Percentiles rank a stretch among this genome's conserved stretches.
phyloP scores from a whole-genome alignment of 2,329 filamentous ascomycete genomes.

The Graphilbum sp. region DNA sequence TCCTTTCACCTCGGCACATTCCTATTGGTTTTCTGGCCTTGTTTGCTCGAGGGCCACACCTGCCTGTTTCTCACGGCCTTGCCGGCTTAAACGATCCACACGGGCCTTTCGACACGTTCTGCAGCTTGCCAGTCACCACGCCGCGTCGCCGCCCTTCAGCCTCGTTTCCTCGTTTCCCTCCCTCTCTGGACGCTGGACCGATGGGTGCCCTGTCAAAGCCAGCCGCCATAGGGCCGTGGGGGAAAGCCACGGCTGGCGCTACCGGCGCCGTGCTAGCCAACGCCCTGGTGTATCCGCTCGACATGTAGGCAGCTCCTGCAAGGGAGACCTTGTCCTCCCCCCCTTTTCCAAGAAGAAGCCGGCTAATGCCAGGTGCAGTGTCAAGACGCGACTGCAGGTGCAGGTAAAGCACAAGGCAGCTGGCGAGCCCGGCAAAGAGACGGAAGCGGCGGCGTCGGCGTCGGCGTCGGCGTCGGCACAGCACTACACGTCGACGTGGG shows the following conservation, averaged over 20 bases:
- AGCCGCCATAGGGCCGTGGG: constrained; percentile 70
- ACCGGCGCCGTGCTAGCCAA: constrained; percentile 90
- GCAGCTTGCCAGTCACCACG: too few species aligned
- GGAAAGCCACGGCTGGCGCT: constrained; percentile 78
- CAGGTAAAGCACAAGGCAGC: constrained; percentile 55
- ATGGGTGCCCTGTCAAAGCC: constrained; percentile 41
- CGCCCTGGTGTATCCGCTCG: constrained; percentile 85
- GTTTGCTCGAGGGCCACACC: too few species aligned
- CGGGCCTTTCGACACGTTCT: too few species aligned
- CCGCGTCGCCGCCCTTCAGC: too few species aligned
- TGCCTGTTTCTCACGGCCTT: too few species aligned
- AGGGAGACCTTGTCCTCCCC: too few species aligned
- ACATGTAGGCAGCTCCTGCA: constrained; percentile 52
- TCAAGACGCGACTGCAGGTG: constrained; percentile 92
- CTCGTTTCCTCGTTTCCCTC: too few species aligned
- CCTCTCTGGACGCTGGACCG: too few species aligned
- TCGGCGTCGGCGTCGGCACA: constrained; percentile 31
- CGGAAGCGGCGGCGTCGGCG: constrained; percentile 26
- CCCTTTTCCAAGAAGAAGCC: not conserved
- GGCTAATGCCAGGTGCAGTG: constrained; percentile 30
- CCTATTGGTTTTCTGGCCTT: too few species aligned
- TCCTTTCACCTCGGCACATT: too few species aligned
- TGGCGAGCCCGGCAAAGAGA: constrained; percentile 16
- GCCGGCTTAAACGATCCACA: too few species aligned
- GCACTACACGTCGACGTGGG: constrained; percentile 76